These are phyloP conservation scores for Fusarium duplospermum DNA, from an alignment of 2,329 filamentous ascomycete genomes.

Conservation along the genomic window DNA sequence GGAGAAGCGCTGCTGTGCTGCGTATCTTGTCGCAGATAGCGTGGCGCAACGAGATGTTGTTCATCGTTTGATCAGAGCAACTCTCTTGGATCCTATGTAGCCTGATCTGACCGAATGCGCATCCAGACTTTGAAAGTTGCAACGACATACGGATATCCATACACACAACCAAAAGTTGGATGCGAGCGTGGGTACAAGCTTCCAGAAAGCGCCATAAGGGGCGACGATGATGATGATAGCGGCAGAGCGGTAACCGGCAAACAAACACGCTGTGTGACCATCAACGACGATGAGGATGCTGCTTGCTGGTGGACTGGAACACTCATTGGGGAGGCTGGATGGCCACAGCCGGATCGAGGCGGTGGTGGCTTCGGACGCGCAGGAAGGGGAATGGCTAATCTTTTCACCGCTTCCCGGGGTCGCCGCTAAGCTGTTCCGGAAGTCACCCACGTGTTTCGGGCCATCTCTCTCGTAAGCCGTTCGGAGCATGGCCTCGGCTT, in stretches of 20 bases:
- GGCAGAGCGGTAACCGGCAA: constrained; percentile 2
- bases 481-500: constrained; percentile 30
- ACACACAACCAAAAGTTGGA: background rate
- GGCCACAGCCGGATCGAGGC: constrained; percentile 30
- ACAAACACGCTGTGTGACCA: constrained; percentile 15
- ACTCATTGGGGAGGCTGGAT: constrained; percentile 13
- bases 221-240: background rate
- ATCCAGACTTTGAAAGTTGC: background rate
- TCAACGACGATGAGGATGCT: constrained; percentile 11
- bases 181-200: background rate
- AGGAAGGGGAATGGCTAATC: constrained; percentile 34
- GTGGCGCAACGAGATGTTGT: background rate
- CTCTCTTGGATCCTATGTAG: background rate
- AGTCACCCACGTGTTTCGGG: constrained; percentile 44
- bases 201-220: background rate
- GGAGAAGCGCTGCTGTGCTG: background rate
- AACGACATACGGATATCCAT: background rate
- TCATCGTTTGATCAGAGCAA: background rate
- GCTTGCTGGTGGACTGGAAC: constrained; percentile 1
- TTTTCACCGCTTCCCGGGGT: constrained; percentile 42
- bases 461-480: constrained; percentile 35
- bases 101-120: background rate
- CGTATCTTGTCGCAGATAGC: background rate
- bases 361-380: constrained; percentile 26
- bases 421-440: constrained; percentile 45